Base-by-base conservation (phyloP, 495 filamentous ascomycete genomes). In the Lasiosphaeria ovina region DNA sequence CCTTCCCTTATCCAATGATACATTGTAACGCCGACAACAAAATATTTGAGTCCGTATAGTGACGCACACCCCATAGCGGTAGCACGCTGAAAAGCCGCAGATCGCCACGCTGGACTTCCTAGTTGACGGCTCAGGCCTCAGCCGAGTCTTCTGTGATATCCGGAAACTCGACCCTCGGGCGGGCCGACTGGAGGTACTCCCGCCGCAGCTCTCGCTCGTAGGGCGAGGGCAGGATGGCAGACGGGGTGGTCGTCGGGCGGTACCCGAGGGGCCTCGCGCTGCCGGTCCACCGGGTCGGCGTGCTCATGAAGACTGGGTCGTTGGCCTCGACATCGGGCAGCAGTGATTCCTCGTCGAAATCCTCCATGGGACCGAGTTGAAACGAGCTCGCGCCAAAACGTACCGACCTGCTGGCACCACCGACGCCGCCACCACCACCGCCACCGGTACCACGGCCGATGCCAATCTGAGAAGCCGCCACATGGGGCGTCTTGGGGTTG, bases 271-370 rank as follows among this genome's bases (percentile, higher is more conserved):
- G 51, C 48, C 61, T 45, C n/a, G 45, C 54, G n/a, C 58, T 58
- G 3, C 67, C 64, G 3, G 65, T 68, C 60, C 67, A 62, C 47
- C 59, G 55, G 16, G 67, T 74, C 31, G 71, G 71, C 9, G 71
- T 74, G 62, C 66, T 68, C 71, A 70, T 70, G 16, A 70, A 70
- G n/a, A 65, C 67, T 0, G 66, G 58, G 35, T 70, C 67, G 6
- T 62, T 60, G 2, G 35, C 1, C 17, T 68, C 65, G 4, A 42
- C 3, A 3, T 62, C 67, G 0, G 63, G 67, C 6, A 63, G 57
- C 2, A 61, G 12, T 0, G 57, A 60, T 11, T 60, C 63, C 3
- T 58, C 58, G 3, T 65, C 62, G 9, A 73, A 73, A 34, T 73
- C 69, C 34, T 57, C 53, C 69, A 73, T 72, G 2, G 71, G 63